Evolutionary conservation across 2,329 filamentous ascomycete genomes (phyloP).

Genomic region (Lasiodiplodia sp.): DNA sequence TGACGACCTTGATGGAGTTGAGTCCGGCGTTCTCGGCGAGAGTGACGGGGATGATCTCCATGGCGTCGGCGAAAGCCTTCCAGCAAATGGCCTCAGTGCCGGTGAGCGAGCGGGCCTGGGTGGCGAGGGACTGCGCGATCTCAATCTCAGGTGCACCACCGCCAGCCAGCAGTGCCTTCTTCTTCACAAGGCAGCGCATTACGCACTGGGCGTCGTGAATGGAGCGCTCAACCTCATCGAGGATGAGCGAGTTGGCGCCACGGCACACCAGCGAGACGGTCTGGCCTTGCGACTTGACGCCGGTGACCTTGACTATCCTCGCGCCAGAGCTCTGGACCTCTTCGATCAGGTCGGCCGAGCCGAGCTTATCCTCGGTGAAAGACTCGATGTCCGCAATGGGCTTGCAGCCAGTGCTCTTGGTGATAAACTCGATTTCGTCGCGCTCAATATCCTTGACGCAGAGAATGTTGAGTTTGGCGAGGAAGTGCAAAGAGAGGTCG

Average conservation of each 20-base stretch:
- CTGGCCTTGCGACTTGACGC: constrained; percentile 81
- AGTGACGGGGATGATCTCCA: constrained; percentile 96
- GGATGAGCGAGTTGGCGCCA: constrained; percentile 90
- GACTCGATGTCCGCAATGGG: constrained; percentile 98
- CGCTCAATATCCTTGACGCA: constrained; percentile 98
- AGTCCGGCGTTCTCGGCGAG: constrained; percentile 96
- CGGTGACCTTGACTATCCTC: constrained; percentile 93
- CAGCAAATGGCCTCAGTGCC: constrained; percentile 98
- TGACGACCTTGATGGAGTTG: constrained; percentile 99
- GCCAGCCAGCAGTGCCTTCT: constrained; percentile 97
- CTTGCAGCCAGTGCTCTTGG: constrained; percentile 99
- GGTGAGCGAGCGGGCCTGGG: constrained; percentile 80
- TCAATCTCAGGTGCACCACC: constrained; percentile 97
- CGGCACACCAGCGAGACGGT: constrained; percentile 95
- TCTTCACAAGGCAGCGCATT: constrained; percentile 97
- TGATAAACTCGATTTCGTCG: constrained; percentile 98
- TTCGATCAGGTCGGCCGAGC: constrained; percentile 90
- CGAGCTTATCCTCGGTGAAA: constrained; percentile 98
- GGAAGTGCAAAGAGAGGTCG: constrained; percentile 95
- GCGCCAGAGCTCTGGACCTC: constrained; percentile 87
- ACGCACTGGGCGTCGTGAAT: constrained; percentile 98
- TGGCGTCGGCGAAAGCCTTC: constrained; percentile 97
- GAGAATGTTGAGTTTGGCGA: constrained; percentile 95
- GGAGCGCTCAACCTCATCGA: constrained; percentile 96
- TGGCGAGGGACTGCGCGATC: constrained; percentile 84